Conservation (phyloP, 2,329 filamentous ascomycete genomes). For the Hypoxylon sp. region DNA sequence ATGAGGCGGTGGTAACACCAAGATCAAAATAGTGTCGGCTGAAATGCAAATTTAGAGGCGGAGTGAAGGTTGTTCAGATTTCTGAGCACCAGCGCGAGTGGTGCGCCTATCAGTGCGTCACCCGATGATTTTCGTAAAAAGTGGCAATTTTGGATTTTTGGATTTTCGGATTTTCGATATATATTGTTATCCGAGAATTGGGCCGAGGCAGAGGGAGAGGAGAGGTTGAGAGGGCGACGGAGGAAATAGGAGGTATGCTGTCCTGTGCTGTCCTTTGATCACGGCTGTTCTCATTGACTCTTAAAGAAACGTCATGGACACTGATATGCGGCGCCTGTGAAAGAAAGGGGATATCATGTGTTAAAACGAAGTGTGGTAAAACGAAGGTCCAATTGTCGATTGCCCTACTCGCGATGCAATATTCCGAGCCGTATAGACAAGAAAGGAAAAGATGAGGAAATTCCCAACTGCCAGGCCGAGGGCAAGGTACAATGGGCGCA, state of each 20-base stretch:
- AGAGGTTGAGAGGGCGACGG: conserved; percentile 5
- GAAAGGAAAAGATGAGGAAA: conserved; percentile 17
- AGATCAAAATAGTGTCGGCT: conserved; percentile 17
- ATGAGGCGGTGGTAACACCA: conserved; percentile 18
- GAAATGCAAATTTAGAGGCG: conserved; percentile 26
- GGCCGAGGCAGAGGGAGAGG: conserved; percentile 3
- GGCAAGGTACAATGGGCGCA: conserved; percentile 23
- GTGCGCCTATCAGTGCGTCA: conserved; percentile 19
- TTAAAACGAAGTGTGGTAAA: neutral
- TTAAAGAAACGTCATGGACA: conserved; percentile 14
- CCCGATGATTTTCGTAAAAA: too few relatives aligned
- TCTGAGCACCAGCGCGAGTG: conserved; percentile 21
- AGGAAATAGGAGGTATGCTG: conserved; percentile 14
- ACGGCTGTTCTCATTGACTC: conserved; percentile 22
- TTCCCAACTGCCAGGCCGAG: conserved; percentile 10
- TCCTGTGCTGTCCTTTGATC: conserved; percentile 23
- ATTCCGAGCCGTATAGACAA: conserved; percentile 1
- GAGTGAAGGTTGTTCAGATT: conserved; percentile 21
- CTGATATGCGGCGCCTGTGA: neutral
- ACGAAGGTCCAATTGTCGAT: conserved; percentile 11
- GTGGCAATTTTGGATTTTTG: too few relatives aligned
- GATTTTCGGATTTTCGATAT: conserved; percentile 10
- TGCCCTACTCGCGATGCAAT: neutral
- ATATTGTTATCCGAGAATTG: conserved; percentile 26
- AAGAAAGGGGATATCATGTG: neutral